Base-by-base conservation (phyloP, 2,329 filamentous ascomycete species). In the Calonectria ilicicola region DNA sequence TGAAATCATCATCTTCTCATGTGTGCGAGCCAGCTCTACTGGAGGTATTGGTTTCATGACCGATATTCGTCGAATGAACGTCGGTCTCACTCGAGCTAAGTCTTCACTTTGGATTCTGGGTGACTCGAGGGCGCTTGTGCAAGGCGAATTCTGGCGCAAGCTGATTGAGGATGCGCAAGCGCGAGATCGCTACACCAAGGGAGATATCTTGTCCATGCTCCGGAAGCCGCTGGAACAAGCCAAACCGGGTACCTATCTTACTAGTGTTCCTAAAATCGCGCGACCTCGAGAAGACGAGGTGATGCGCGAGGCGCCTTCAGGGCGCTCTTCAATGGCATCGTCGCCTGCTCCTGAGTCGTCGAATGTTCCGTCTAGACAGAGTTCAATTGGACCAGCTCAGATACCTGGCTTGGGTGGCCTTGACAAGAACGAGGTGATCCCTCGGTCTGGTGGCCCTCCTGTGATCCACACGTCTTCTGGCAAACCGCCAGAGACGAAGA, bases 41-140 rank as follows among this genome's bases (percentile, higher is more conserved):
- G 94, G 94, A n/a, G 95, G 96, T 80, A 98, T 99, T 81, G 97
- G 97, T 89, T 99, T 99, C 91, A 93, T 99, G 90, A 94, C 95
- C 67, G 97, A 99, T 83, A 98, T 99, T 81, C 92, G 97, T 72
- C 96, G 97, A 89, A 98, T 99, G 97, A 99, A 99, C 84, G 97
- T 99, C 80, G 97, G 97, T 86, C 88, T 99, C 72, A 99, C 97
- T 26, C 93, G 97, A 87, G 97, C 97, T 6, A 98, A 98, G 84
- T 98, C 95, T 12, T 98, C 96, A 40, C 89, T 99, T 12, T 99
- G 96, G 94, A 96, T 99, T 70, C 89, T 99, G 29, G 97, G 97
- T 77, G 97, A 98, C 83, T 97, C 97, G 0, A 90, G 93, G 70
- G 95, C 96, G 40, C 89, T 99, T 65, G 88, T 93, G 27, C 94